Evolutionary conservation across 306 rosid genomes (phyloP), one percentile per base, ranked within the genome.

Genomic region (Vigna mungo): DNA sequence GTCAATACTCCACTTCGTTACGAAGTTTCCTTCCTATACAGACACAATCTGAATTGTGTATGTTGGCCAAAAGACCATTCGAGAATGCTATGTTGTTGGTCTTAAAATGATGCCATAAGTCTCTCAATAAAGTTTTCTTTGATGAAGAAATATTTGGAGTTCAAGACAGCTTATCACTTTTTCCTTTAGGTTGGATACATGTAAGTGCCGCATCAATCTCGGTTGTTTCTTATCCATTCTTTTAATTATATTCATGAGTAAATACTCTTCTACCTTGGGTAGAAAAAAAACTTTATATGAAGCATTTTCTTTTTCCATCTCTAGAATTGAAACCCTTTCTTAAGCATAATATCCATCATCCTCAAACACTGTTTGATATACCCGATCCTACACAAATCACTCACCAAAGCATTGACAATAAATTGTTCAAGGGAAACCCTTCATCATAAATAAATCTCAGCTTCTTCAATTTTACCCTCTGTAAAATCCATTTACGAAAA

Each of bases 151-250:
- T 96, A 84, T 96, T 91, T 91, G 99, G 93, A 84, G 92, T 91
- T 89, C 99, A 96, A 86, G 99, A 96, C 85, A 84, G 84, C 80
- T 86, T 88, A 73, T 93, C 97, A 14, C 99, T 96, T 83, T 96
- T 96, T 80, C 84, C 97, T 61, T 90, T 96, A 76, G 99, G 99
- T 27, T 96, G 99, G 99, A 91, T 96, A 85, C 99, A 96, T 83
- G 99, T 96, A 96, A 93, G 99, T 85, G 52, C 79, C 41, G 68
- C 72, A 55, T 37, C 71, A 70, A 68, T 79, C 77, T 78, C 20
- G 58, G 72, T 44, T 39, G 53, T 68, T 72, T 16, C 37, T 14
- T 47, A 1, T 54, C 59, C 14, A 72, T 76, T 66, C 47, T 23
- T 69, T 70, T 20, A 65, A 32, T 69, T 64, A 51, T 75, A 65